A percentile compares a stretch with the other conserved stretches of the same genome.
phyloP scores from a whole-genome alignment of 495 filamentous ascomycete species.

The Hypoxylon rickii region DNA sequence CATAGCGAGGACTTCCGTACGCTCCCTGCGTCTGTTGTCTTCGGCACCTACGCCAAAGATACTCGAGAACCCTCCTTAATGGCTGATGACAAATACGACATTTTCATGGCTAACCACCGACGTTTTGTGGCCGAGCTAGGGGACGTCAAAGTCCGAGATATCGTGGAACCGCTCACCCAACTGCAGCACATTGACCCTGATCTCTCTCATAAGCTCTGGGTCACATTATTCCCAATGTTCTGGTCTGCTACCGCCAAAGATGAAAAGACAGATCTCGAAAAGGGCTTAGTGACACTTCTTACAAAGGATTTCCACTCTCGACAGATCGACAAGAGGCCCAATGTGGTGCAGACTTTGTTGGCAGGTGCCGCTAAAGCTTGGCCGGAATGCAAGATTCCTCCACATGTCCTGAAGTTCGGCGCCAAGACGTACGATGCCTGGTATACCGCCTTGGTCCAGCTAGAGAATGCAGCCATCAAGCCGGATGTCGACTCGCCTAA shows the following conservation, averaged over 20 bases:
- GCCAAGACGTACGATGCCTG: slow-evolving; percentile 91
- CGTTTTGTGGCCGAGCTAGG: slow-evolving; percentile 82
- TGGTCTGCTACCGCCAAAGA: slow-evolving; percentile 89
- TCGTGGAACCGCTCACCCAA: slow-evolving; percentile 90
- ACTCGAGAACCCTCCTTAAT: slow-evolving; percentile 71
- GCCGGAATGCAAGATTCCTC: slow-evolving; percentile 88
- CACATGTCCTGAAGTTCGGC: slow-evolving; percentile 92
- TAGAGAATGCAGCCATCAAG: slow-evolving; percentile 82
- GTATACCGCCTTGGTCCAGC: slow-evolving; percentile 84
- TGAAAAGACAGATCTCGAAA: slow-evolving; percentile 87
- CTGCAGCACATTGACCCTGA: slow-evolving; percentile 86
- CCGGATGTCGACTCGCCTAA: slow-evolving; percentile 81
- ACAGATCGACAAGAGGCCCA: slow-evolving; percentile 91
- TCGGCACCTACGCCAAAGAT: slow-evolving; percentile 72
- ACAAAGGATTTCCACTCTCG: slow-evolving; percentile 94
- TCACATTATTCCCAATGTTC: slow-evolving; percentile 85
- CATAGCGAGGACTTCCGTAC: slow-evolving; percentile 82
- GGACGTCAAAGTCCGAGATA: slow-evolving; percentile 81
- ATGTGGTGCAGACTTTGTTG: slow-evolving; percentile 88
- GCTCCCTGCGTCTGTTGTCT: slow-evolving; percentile 70
- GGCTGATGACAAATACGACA: slow-evolving; percentile 78
- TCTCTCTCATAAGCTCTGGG: slow-evolving; percentile 86
- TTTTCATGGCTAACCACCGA: slow-evolving; percentile 74
- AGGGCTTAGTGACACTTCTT: slow-evolving; percentile 80
- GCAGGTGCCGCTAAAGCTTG: slow-evolving; percentile 79